Evolutionary conservation across 75 land plant genomes (phyloP).

Genomic region (Cupressus sempervirens): DNA sequence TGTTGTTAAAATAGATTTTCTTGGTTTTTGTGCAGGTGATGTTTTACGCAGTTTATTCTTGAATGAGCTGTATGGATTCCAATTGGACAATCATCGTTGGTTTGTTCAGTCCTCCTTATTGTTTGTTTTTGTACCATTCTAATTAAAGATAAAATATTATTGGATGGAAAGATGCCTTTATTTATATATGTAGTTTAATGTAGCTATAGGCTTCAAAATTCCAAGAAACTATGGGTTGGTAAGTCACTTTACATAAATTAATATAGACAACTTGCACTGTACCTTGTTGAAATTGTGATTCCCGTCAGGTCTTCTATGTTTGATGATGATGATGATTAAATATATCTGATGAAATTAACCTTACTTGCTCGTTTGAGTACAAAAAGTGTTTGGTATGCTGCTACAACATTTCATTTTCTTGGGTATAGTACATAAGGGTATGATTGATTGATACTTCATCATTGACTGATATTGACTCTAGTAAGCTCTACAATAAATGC

Average conservation of each 20-base stretch:
- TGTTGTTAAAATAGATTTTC: neutral
- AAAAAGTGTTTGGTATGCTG: too few species aligned
- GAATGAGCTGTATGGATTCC: slow-evolving; percentile 97
- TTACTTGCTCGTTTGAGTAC: too few species aligned
- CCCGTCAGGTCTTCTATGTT: neutral
- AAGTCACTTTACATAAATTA: neutral
- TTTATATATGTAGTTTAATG: neutral
- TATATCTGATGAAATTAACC: too few species aligned
- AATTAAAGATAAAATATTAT: neutral
- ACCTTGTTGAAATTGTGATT: neutral
- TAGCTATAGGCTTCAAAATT: neutral
- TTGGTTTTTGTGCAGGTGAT: slow-evolving; percentile 52
- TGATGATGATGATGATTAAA: neutral
- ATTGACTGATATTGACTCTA: too few species aligned
- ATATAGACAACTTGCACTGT: neutral
- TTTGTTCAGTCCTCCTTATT: slow-evolving; percentile 20
- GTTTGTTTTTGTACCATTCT: slow-evolving; percentile 1
- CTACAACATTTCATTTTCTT: too few species aligned
- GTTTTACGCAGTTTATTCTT: slow-evolving; percentile 76
- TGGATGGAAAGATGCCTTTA: neutral
- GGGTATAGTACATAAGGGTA: too few species aligned
- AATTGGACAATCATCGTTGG: slow-evolving; percentile 91
- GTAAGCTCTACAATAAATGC: too few species aligned
- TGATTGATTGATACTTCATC: too few species aligned
- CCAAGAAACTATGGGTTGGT: neutral